These are phyloP conservation scores for Monosporascus sp. DNA, from an alignment of 2,329 filamentous ascomycete species.

Conservation along the genomic window DNA sequence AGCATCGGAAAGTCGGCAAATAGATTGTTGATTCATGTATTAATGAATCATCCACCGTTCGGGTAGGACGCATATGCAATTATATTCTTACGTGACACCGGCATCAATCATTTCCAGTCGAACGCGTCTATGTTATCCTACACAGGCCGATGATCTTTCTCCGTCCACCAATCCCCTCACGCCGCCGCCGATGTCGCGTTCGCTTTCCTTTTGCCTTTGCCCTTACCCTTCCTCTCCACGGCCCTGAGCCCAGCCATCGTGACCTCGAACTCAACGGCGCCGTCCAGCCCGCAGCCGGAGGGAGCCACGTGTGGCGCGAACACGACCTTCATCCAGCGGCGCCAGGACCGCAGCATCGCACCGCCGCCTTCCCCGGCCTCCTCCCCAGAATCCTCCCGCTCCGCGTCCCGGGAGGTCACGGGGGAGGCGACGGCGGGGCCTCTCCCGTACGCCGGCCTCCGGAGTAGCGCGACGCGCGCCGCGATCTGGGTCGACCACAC, in stretches of 20 bases:
- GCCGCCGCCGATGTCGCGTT: background rate
- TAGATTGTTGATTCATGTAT: no score
- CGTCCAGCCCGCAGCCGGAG: constrained; percentile 41
- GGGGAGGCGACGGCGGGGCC: constrained; percentile 16
- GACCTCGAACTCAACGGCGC: constrained; percentile 69
- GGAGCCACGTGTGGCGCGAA: constrained; percentile 73
- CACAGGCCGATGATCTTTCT: background rate
- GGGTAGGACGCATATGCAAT: no score
- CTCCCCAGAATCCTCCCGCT: constrained; percentile 30
- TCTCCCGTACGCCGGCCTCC: constrained; percentile 51
- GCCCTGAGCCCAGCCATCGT: constrained; percentile 56
- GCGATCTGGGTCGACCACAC: constrained; percentile 90
- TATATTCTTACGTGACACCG: background rate
- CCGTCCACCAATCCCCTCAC: constrained; percentile 2
- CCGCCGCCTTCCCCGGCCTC: constrained; percentile 37
- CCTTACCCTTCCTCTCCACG: constrained; percentile 19
- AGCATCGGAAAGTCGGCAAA: constrained; percentile 1
- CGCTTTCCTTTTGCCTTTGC: constrained; percentile 8
- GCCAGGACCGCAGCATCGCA: constrained; percentile 53
- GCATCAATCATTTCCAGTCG: background rate
- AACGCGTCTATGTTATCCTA: background rate
- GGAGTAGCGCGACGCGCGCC: constrained; percentile 75
- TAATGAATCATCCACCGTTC: no score
- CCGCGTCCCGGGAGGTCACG: constrained; percentile 24
- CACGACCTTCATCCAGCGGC: constrained; percentile 79